phyloP scores from a whole-genome alignment of 2,329 filamentous ascomycete genomes.

The Xylariales sp. region DNA sequence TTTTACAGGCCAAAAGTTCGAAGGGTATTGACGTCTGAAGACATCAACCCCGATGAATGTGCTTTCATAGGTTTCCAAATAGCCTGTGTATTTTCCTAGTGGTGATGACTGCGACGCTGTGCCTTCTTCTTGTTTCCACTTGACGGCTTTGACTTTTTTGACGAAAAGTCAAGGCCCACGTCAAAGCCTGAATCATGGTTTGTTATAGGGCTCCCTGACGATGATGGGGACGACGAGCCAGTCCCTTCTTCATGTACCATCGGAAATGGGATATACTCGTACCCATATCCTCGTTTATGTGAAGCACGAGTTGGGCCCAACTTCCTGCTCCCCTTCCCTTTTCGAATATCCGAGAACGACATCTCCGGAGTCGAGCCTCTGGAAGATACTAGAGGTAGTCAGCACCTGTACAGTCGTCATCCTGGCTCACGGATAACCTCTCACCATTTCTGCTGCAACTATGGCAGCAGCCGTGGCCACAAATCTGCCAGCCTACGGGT shows the following conservation, averaged over 20 bases:
- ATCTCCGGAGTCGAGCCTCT: conserved; percentile 30
- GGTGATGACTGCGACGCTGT: conserved; percentile 21
- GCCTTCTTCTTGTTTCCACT: conserved; percentile 24
- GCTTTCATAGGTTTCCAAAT: too few relatives aligned
- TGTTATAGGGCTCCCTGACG: conserved; percentile 16
- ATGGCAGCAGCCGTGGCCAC: conserved; percentile 50
- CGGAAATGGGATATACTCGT: conserved; percentile 19
- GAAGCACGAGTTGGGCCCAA: conserved; percentile 25
- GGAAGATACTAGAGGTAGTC: conserved; percentile 25
- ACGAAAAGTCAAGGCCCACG: conserved; percentile 15
- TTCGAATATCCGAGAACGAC: conserved; percentile 32
- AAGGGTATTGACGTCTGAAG: too few relatives aligned
- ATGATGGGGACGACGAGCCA: conserved; percentile 11
- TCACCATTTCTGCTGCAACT: conserved; percentile 40
- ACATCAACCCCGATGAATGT: too few relatives aligned
- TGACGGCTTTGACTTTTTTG: conserved; percentile 21
- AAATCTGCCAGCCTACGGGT: conserved; percentile 30
- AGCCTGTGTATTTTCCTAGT: too few relatives aligned
- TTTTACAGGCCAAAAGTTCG: too few relatives aligned
- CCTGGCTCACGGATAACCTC: not conserved
- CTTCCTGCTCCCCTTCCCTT: conserved; percentile 32
- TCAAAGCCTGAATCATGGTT: too few relatives aligned
- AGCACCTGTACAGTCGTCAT: conserved; percentile 4
- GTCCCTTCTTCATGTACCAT: conserved; percentile 17
- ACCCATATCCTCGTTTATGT: conserved; percentile 18